These are phyloP conservation scores for Scheffersomyces stambukii DNA, from an alignment of 1,139 yeast genomes.

Conservation along the genomic window DNA sequence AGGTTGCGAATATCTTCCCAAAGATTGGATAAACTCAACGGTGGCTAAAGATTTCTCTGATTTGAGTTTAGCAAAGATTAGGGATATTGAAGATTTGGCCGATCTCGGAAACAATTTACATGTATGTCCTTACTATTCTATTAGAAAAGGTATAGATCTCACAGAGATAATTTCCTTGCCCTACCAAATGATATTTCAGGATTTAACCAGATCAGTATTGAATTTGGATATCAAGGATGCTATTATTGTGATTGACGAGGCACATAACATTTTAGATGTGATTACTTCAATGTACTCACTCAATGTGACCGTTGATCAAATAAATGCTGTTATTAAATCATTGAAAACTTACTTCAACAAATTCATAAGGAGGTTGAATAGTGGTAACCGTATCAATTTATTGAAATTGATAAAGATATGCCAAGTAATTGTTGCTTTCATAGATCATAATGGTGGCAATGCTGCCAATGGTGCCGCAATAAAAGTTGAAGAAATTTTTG, in stretches of 20 bases:
- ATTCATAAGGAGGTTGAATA: slow-evolving; percentile 60
- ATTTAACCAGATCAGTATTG: slow-evolving; percentile 56
- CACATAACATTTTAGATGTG: slow-evolving; percentile 83
- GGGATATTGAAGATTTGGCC: slow-evolving; percentile 81
- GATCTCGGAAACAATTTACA: slow-evolving; percentile 52
- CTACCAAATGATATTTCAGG: slow-evolving; percentile 72
- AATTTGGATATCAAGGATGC: slow-evolving; percentile 59
- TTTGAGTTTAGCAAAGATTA: slow-evolving; percentile 53
- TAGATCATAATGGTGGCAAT: slow-evolving; percentile 20
- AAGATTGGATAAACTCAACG: slow-evolving; percentile 25
- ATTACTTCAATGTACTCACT: slow-evolving; percentile 68
- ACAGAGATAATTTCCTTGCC: slow-evolving; percentile 83
- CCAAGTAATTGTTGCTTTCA: slow-evolving; percentile 46
- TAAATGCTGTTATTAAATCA: slow-evolving; percentile 39
- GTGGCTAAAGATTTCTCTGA: slow-evolving; percentile 53
- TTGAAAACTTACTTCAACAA: slow-evolving; percentile 53
- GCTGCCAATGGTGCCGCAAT: slow-evolving; percentile 53
- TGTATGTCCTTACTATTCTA: slow-evolving; percentile 81
- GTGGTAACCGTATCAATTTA: slow-evolving; percentile 71
- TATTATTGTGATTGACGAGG: slow-evolving; percentile 84
- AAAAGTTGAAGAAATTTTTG: slow-evolving; percentile 49
- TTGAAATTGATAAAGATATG: slow-evolving; percentile 61
- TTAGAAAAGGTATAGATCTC: slow-evolving; percentile 50
- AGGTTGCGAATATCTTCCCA: slow-evolving; percentile 52
- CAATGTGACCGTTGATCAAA: slow-evolving; percentile 48